Conservation (phyloP, 2,329 filamentous ascomycete genomes). For the Hypoxylon sp. region DNA sequence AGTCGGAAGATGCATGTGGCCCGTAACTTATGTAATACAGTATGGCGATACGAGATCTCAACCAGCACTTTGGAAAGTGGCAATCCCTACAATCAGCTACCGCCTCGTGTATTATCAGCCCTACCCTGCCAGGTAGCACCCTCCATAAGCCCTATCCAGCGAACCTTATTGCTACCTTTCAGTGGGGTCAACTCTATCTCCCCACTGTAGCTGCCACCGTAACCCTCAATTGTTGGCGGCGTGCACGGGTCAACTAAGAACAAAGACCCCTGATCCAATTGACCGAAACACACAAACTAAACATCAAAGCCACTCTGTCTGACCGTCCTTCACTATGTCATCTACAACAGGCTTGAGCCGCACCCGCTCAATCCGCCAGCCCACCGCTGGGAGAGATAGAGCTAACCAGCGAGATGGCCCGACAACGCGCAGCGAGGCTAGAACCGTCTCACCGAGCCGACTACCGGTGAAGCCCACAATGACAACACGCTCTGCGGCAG, state of each 20-base stretch:
- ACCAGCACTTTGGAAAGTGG: background rate
- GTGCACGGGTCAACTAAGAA: conserved; percentile 34
- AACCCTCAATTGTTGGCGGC: conserved; percentile 23
- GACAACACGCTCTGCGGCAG: conserved; percentile 54
- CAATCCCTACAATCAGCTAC: background rate
- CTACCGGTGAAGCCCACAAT: conserved; percentile 64
- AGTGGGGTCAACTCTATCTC: conserved; percentile 26
- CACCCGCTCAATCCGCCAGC: conserved; percentile 65
- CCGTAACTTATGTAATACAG: conserved; percentile 9
- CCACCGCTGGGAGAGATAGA: conserved; percentile 45
- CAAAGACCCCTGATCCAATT: conserved; percentile 37
- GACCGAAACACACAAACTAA: conserved; percentile 26
- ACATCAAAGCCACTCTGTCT: conserved; percentile 30
- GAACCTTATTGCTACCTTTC: conserved; percentile 13
- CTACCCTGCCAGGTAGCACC: conserved; percentile 10
- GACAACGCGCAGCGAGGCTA: conserved; percentile 48
- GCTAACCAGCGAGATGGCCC: conserved; percentile 38
- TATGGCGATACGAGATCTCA: conserved; percentile 1
- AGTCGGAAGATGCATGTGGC: background rate
- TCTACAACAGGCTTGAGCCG: conserved; percentile 59
- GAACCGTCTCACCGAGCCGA: conserved; percentile 64
- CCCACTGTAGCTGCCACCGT: conserved; percentile 13
- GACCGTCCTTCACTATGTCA: conserved; percentile 56
- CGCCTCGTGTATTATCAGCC: conserved; percentile 10
- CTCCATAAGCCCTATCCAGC: conserved; percentile 3